phyloP scores from a whole-genome alignment of 352 stramenopile genomes.

The Pythium dissotocum region DNA sequence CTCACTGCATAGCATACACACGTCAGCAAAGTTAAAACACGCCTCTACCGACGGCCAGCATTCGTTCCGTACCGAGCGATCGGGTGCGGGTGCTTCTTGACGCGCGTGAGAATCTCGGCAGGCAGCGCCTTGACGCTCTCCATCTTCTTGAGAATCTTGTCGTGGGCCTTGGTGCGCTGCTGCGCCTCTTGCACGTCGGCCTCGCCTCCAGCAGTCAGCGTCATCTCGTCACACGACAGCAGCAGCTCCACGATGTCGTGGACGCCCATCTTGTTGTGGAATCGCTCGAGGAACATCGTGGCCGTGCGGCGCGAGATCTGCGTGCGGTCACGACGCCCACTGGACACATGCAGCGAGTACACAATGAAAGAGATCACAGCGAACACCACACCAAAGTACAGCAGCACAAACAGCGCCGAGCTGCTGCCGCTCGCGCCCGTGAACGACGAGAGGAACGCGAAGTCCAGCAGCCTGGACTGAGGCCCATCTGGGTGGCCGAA shows the following conservation, averaged over 20 bases:
- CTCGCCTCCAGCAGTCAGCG: conserved; percentile 36
- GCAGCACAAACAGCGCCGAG: conserved; percentile 61
- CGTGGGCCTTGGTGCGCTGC: conserved; percentile 62
- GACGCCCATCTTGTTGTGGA: conserved; percentile 77
- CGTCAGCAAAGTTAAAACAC: too few relatives aligned
- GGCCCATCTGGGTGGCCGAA: conserved; percentile 81
- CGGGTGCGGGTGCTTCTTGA: conserved; percentile 77
- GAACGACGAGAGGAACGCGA: conserved; percentile 67
- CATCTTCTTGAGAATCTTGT: conserved; percentile 86
- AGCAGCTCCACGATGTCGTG: conserved; percentile 81
- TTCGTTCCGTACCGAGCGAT: conserved; percentile 39
- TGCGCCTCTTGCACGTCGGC: conserved; percentile 44
- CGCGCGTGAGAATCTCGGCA: conserved; percentile 54
- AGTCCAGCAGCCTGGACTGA: conserved; percentile 74
- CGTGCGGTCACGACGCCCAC: conserved; percentile 58
- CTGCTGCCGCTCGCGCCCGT: conserved; percentile 36
- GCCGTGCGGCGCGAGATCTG: conserved; percentile 55
- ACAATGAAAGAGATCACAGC: conserved; percentile 58
- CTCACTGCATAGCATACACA: conserved; percentile 35
- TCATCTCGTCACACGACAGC: conserved; percentile 79
- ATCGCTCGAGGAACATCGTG: conserved; percentile 43
- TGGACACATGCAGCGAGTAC: conserved; percentile 60
- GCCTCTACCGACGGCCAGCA: not conserved
- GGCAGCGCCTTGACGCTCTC: conserved; percentile 66
- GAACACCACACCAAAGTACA: conserved; percentile 74